Conservation (phyloP, 2,329 filamentous ascomycete genomes). For the Xylariaceae sp. region DNA sequence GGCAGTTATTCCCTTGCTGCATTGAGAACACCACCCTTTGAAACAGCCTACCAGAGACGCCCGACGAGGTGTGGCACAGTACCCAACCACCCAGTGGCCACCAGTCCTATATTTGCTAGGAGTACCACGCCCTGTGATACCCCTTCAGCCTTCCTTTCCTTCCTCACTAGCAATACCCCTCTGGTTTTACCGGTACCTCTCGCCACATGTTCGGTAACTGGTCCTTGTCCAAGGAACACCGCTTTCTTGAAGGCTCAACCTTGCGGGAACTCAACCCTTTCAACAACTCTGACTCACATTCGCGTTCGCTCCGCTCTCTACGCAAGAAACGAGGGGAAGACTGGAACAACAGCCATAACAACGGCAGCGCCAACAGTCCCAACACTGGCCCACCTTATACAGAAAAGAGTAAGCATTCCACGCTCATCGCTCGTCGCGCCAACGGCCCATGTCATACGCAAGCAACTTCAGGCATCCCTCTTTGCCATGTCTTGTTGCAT, state of each 20-base stretch:
- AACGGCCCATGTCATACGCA: background rate
- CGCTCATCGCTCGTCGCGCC: slow-evolving; percentile 1
- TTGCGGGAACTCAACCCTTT: slow-evolving; percentile 38
- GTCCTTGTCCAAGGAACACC: slow-evolving; percentile 40
- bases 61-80: slow-evolving; percentile 19
- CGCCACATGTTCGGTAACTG: slow-evolving; percentile 44
- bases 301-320: slow-evolving; percentile 30
- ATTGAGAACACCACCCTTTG: slow-evolving; percentile 23
- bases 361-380: slow-evolving; percentile 9
- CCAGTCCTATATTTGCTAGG: slow-evolving; percentile 4
- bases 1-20: slow-evolving; percentile 12
- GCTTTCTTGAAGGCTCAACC: slow-evolving; percentile 33
- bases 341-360: slow-evolving; percentile 17
- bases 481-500: slow-evolving; percentile 1
- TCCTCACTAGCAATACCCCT: slow-evolving; percentile 9
- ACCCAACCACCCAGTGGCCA: slow-evolving; percentile 8
- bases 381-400: slow-evolving; percentile 34
- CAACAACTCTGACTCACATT: slow-evolving; percentile 37
- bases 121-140: slow-evolving; percentile 13
- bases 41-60: slow-evolving; percentile 19
- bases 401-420: slow-evolving; percentile 38
- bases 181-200: slow-evolving; percentile 15
- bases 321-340: slow-evolving; percentile 27
- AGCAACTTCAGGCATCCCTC: background rate
- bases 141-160: slow-evolving; percentile 7